phyloP scores from a whole-genome alignment of 164 flowering plant species.

The Malania oleifera region DNA sequence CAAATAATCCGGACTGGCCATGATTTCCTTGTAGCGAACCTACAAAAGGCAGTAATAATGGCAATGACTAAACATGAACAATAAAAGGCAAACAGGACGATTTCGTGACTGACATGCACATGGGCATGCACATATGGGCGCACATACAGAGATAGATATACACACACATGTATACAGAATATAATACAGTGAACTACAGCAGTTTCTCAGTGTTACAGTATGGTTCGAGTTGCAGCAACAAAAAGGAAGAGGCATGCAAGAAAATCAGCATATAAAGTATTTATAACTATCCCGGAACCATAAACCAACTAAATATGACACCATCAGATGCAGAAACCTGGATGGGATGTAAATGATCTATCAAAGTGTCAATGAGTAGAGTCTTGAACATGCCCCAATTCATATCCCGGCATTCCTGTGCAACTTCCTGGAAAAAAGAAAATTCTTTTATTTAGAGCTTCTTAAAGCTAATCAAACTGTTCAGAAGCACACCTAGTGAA shows the following conservation, averaged over 20 bases:
- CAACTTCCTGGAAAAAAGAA: slow-evolving; percentile 57
- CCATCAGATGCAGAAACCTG: slow-evolving; percentile 44
- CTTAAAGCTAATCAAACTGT: too few species aligned
- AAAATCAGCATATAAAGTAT: neutral
- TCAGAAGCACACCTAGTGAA: neutral
- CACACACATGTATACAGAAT: too few species aligned
- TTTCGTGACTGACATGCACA: too few species aligned
- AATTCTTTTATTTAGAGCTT: neutral
- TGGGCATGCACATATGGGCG: too few species aligned
- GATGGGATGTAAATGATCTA: slow-evolving; percentile 84
- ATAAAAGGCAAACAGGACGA: neutral
- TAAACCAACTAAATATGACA: neutral
- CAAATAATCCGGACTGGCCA: slow-evolving; percentile 66
- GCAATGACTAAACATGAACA: neutral
- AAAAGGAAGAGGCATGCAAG: neutral
- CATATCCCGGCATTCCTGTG: slow-evolving; percentile 71
- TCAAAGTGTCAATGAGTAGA: slow-evolving; percentile 66
- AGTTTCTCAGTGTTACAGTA: too few species aligned
- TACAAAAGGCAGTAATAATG: too few species aligned
- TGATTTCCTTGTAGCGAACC: slow-evolving; percentile 79
- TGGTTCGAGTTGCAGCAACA: neutral
- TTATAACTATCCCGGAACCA: neutral
- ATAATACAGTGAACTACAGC: too few species aligned
- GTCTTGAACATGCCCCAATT: slow-evolving; percentile 85
- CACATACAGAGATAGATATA: too few species aligned